Base-by-base conservation (phyloP, 257 asterid genomes). In the Gentiana straminea region DNA sequence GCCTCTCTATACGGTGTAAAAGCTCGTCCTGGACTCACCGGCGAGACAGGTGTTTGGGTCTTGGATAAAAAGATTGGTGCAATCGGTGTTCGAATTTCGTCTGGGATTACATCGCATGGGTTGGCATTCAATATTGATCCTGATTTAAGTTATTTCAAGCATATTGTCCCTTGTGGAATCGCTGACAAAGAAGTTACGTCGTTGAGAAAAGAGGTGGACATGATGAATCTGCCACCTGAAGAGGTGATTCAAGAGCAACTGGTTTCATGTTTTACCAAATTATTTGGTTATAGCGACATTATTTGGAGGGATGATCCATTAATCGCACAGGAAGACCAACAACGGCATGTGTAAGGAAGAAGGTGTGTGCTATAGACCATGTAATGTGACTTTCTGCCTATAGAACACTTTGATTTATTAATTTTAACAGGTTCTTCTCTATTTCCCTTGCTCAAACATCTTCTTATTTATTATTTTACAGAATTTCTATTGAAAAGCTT, bases 11-110 rank as follows among this genome's bases (percentile, higher is more conserved):
- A 84, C 33, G 89, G 87, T 10, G 76, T 84, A 33, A 55, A 75
- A 58, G 91, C 83, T 54, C 7, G 57, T 56, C 64, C 81, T 11
- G 94, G 89, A 55, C 61, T 59, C 6, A 37, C 13, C 0, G 68
- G 87, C n/a, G 94, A 81, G 68, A 84, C 86, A 0, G 84, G 94
- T 0, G 94, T 86, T 52, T 84, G 96, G 92, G 81, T 81, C 49
- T 84, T 74, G 8, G 63, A 57, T 46, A 76, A 75, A 70, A 86
- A 84, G 77, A 79, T 84, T 11, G 89, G 94, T 4, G 94, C 92
- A 0, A 78, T 75, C 50, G 85, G 96, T 33, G 86, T 80, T 38
- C 77, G 78, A 11, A 82, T 87, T 43, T 79, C 86, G 46, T 77
- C 84, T 48, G 82, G 94, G 46, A 71, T 84, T 55, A 78, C 96